phyloP scores from a whole-genome alignment of 306 rosid species.

The Fragaria nilgerrensis region DNA sequence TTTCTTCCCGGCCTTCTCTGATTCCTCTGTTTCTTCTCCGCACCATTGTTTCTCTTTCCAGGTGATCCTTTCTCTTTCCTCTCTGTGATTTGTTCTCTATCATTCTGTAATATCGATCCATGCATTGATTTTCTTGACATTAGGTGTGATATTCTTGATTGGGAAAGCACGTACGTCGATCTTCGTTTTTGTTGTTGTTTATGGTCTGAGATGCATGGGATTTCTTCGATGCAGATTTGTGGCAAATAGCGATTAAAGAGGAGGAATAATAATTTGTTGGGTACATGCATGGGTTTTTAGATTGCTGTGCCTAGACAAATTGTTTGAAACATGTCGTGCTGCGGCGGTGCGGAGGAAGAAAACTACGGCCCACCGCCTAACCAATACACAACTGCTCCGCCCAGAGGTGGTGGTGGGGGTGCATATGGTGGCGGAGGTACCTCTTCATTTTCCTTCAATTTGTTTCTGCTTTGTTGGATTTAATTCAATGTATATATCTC shows the following conservation, averaged over 20 bases:
- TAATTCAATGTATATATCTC: neutral
- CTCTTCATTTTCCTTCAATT: neutral
- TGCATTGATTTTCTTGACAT: neutral
- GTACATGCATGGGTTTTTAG: slow-evolving; percentile 42
- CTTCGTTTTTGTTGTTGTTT: neutral
- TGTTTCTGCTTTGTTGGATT: neutral
- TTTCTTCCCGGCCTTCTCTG: slow-evolving; percentile 7
- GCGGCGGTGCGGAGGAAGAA: slow-evolving; percentile 85
- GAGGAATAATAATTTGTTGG: slow-evolving; percentile 7
- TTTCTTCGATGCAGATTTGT: neutral
- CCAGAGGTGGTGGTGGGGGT: slow-evolving; percentile 67
- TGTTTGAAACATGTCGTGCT: slow-evolving; percentile 67
- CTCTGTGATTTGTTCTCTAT: neutral
- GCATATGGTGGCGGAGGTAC: slow-evolving; percentile 60
- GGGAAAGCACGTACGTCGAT: neutral
- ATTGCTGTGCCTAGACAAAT: slow-evolving; percentile 28
- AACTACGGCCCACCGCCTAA: slow-evolving; percentile 59
- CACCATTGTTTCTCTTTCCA: slow-evolving; percentile 10
- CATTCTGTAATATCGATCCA: neutral
- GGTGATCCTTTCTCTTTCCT: no score
- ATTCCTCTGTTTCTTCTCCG: slow-evolving; percentile 1
- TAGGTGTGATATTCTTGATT: neutral
- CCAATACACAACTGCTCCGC: slow-evolving; percentile 51
- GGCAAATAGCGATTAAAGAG: neutral
- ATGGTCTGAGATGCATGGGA: neutral